Evolutionary conservation across 2,329 filamentous ascomycete genomes (phyloP), one percentile per base, ranked within the genome.

Genomic region (Clarireedia homoeocarpa): DNA sequence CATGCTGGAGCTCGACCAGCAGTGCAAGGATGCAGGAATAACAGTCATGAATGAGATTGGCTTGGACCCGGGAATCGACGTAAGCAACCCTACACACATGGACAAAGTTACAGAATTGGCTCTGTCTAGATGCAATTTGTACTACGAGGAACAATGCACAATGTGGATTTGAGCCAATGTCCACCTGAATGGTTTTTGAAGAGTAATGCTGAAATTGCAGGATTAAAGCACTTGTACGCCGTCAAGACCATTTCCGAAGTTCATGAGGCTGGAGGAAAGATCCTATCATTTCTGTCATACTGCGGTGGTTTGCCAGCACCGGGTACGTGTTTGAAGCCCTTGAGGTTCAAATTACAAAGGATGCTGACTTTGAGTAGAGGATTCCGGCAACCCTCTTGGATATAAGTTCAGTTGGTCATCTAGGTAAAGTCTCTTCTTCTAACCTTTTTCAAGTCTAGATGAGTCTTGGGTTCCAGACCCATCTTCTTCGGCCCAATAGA

Each of bases 1-100:
- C 62, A 96, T 96, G 91, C 74, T 86, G 75, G 92, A 91, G 77
- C 83, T 97, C 51, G 87, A 96, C 67, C 77, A 84, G 66, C 77
- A 86, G 66, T 84, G 81, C 71, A 95, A 96, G 80, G 88, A 86
- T 61, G 92, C 92, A 17, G 91, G 91, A 59, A 96, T 96, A 70
- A 95, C 90, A 10, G 91, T 96, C 70, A 91, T 96, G 88, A 96
- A 97, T 75, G 92, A 97, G 81, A 95, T 95, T 69, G 90, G 90
- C 60, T 47, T 57, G 30, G 85, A 88, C 71, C 85, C 85, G 27
- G 85, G 85, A 69, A 82, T 90, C 63, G 86, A 90, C 63, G 30
- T 34, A 34, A 34, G 30, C 10, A 34, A 34, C 10, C 30, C 30
- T 34, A 14, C 2, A 4, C 3, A 34, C 10, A 34, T 12, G 9